Conservation (phyloP, 202 grass and related monocot genomes). For the Schoenoplectus triqueter region DNA sequence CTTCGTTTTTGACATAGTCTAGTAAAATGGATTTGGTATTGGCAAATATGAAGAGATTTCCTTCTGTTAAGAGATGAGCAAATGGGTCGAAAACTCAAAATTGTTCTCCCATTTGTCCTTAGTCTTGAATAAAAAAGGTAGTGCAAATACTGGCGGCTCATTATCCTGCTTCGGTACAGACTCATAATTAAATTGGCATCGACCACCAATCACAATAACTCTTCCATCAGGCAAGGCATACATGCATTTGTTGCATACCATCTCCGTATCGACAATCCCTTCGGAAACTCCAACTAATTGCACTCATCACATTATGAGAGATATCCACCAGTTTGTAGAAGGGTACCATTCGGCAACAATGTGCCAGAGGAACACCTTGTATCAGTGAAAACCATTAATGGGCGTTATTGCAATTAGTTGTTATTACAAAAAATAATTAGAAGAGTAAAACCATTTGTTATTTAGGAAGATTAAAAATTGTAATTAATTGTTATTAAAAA, state of each 20-base stretch:
- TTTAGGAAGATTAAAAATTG: no score
- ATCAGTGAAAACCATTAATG: conserved; percentile 36
- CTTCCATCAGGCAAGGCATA: conserved; percentile 56
- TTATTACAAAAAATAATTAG: no score
- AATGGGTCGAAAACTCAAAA: conserved; percentile 61
- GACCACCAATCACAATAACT: conserved; percentile 58
- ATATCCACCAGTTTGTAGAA: conserved; percentile 42
- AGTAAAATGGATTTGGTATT: conserved; percentile 74
- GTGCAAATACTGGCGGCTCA: conserved; percentile 25
- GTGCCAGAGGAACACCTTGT: conserved; percentile 48
- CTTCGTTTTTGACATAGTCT: conserved; percentile 43
- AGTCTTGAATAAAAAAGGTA: conserved; percentile 55
- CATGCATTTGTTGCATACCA: conserved; percentile 56
- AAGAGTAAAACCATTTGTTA: no score
- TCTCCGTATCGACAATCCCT: conserved; percentile 30
- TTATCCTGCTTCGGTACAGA: conserved; percentile 52
- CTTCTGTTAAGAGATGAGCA: conserved; percentile 76
- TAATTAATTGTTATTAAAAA: no score
- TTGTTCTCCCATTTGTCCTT: conserved; percentile 78
- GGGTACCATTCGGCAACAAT: conserved; percentile 32
- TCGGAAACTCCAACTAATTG: conserved; percentile 17
- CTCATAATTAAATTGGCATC: conserved; percentile 60
- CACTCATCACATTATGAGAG: conserved; percentile 28
- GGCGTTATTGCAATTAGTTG: background rate
- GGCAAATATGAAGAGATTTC: conserved; percentile 75